Conservation (phyloP, 2,329 filamentous ascomycete genomes). For the Penicillium sp. region DNA sequence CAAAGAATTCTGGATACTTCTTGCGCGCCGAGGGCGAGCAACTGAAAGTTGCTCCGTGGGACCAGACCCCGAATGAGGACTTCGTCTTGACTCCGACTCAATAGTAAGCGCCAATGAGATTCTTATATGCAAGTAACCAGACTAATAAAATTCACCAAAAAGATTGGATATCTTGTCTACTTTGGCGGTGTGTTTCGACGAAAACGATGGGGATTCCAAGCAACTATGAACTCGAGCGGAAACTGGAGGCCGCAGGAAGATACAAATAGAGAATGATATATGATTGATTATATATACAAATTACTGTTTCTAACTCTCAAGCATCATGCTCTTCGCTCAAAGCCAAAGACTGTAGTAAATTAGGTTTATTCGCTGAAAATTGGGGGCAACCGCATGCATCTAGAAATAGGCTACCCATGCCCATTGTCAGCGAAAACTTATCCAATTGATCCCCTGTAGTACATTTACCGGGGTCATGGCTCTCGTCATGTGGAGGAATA, state of each 20-base stretch:
- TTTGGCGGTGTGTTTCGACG: too few relatives aligned
- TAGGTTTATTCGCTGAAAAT: too few relatives aligned
- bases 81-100: neutral
- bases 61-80: neutral
- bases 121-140: neutral
- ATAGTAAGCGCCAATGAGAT: neutral
- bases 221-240: too few relatives aligned
- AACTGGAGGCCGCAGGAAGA: too few relatives aligned
- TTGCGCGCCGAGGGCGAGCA: neutral
- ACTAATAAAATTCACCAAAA: neutral
- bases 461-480: neutral
- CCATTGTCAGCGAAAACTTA: slow-evolving; percentile 6
- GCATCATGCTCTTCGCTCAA: too few relatives aligned
- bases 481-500: neutral
- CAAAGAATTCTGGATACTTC: neutral
- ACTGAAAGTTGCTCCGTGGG: neutral
- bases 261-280: too few relatives aligned
- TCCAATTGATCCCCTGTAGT: neutral
- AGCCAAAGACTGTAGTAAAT: too few relatives aligned
- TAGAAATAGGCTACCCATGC: neutral
- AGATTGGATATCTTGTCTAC: too few relatives aligned
- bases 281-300: too few relatives aligned
- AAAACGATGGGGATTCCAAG: too few relatives aligned
- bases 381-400: neutral
- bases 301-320: too few relatives aligned